Evolutionary conservation across 345 rosid genomes (phyloP).

Genomic region (Populus ilicifolia): DNA sequence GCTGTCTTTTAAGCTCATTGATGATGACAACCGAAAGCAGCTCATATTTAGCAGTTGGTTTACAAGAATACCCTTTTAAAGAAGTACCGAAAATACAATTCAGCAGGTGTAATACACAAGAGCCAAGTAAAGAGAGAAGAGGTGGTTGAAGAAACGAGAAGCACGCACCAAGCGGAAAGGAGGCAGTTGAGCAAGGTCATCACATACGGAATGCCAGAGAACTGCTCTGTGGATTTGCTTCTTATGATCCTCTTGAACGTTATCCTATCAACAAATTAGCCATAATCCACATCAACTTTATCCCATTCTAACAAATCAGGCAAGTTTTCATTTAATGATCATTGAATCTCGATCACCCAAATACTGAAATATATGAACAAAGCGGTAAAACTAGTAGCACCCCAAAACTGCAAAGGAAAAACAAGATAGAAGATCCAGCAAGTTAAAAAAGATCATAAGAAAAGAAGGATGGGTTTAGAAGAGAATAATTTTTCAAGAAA

Average conservation of each 20-base stretch:
- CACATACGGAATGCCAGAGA: constrained; percentile 93
- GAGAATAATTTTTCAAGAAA: not conserved
- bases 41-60: not conserved
- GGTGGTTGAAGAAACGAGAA: constrained; percentile 8
- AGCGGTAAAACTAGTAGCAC: not conserved
- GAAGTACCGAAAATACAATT: not conserved
- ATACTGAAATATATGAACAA: not conserved
- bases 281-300: not conserved
- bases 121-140: not conserved
- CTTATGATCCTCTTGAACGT: constrained; percentile 76
- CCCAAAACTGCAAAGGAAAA: not conserved
- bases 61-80: not conserved
- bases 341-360: not conserved
- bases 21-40: not conserved
- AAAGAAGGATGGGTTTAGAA: not conserved
- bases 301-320: not conserved
- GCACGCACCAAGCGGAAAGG: constrained; percentile 81
- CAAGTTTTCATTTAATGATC: not conserved
- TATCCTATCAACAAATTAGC: constrained; percentile 42
- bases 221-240: constrained; percentile 71
- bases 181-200: constrained; percentile 98
- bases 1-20: not conserved
- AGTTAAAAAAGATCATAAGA: not conserved
- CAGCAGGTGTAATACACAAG: not conserved
- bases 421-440: not conserved